phyloP scores from a whole-genome alignment of 306 rosid species.

The Dalbergia oliveri region DNA sequence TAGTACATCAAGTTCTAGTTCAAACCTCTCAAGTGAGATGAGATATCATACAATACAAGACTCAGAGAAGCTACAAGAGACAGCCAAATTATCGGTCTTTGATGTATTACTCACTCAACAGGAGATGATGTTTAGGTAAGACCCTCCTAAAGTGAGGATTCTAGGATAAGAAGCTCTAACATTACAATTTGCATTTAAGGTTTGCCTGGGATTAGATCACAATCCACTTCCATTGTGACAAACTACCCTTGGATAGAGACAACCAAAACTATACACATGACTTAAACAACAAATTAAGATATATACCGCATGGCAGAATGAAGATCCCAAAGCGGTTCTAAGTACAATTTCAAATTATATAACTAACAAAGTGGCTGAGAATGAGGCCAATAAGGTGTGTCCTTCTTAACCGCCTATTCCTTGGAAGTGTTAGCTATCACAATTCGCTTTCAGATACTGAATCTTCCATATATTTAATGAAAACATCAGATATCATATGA shows the following conservation, averaged over 20 bases:
- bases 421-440: background rate
- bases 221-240: background rate
- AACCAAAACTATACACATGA: background rate
- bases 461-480: constrained; percentile 5
- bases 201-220: background rate
- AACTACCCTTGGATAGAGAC: background rate
- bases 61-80: background rate
- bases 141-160: background rate
- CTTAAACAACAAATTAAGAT: background rate
- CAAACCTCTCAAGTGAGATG: constrained; percentile 16
- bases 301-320: background rate
- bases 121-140: background rate
- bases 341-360: background rate
- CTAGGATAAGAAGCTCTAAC: background rate
- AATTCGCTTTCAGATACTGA: background rate
- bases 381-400: constrained; percentile 14
- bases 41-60: background rate
- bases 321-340: constrained; percentile 16
- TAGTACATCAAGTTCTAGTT: background rate
- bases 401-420: constrained; percentile 25
- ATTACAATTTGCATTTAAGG: background rate
- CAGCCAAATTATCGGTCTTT: background rate
- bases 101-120: background rate
- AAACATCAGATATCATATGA: constrained; percentile 13
- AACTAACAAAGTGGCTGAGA: background rate